Percentiles rank a stretch among this genome's conserved stretches.
Conservation (phyloP, 78 protist species). For the Emiliania huxleyi region DNA sequence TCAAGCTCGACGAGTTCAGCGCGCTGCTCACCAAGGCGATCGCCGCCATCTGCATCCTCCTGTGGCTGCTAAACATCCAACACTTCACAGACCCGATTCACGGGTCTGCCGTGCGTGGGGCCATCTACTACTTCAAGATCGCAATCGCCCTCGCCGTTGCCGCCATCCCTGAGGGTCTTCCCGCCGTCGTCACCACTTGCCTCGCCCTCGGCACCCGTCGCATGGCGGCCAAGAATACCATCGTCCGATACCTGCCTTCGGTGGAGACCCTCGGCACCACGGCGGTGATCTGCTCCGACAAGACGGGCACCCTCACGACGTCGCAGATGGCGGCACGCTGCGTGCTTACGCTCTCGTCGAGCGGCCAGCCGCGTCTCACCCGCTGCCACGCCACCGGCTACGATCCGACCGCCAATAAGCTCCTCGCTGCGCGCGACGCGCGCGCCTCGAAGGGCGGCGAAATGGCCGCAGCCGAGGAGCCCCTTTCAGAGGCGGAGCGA, state of each 20-base stretch:
- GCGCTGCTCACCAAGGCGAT: constrained; percentile 58
- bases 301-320: constrained; percentile 71
- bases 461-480: not conserved
- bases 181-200: constrained; percentile 82
- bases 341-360: not conserved
- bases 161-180: constrained; percentile 95
- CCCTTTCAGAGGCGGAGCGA: no score
- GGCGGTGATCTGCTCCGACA: constrained; percentile 90
- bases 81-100: constrained; percentile 44
- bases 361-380: not conserved
- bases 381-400: not conserved
- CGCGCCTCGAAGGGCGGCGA: not conserved
- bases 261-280: constrained; percentile 96
- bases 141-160: constrained; percentile 90
- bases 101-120: constrained; percentile 28
- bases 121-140: constrained; percentile 67
- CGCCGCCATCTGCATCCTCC: constrained; percentile 28
- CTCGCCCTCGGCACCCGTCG: constrained; percentile 77
- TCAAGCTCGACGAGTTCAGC: constrained; percentile 78
- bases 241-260: constrained; percentile 67
- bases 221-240: constrained; percentile 70
- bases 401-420: not conserved
- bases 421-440: constrained; percentile 43
- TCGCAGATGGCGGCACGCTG: not conserved
- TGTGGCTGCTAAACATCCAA: constrained; percentile 37